Conservation (phyloP, 2,329 filamentous ascomycete species). For the Cadophora sp. region DNA sequence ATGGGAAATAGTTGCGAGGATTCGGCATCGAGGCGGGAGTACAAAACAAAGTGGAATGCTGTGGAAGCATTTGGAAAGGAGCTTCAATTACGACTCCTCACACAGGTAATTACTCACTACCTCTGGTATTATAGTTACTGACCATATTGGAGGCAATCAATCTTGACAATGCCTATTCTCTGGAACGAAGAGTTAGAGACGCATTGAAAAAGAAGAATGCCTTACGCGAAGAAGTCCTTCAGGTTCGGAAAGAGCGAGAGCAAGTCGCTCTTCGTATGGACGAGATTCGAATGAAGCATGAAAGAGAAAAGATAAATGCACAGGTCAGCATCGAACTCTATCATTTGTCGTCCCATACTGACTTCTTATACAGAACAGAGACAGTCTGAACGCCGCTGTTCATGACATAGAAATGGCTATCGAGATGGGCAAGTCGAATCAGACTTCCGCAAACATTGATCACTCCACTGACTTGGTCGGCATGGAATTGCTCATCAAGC, state of each 20-base stretch:
- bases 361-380: constrained; percentile 49
- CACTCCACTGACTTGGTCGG: constrained; percentile 60
- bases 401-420: constrained; percentile 67
- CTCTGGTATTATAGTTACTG: constrained; percentile 22
- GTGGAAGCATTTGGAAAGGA: constrained; percentile 66
- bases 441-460: constrained; percentile 52
- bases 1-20: constrained; percentile 51
- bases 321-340: constrained; percentile 49
- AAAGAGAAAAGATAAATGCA: constrained; percentile 58
- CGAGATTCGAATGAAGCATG: constrained; percentile 64
- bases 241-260: constrained; percentile 64
- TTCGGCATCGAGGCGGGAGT: constrained; percentile 57
- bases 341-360: not conserved
- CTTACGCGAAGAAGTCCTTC: constrained; percentile 65
- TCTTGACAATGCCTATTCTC: constrained; percentile 62
- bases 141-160: constrained; percentile 56
- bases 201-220: constrained; percentile 62
- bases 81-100: constrained; percentile 59
- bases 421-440: constrained; percentile 55
- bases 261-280: constrained; percentile 69
- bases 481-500: constrained; percentile 62
- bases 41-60: constrained; percentile 60
- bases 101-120: constrained; percentile 57
- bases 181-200: constrained; percentile 63
- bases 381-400: constrained; percentile 60